Percentiles rank a stretch among this genome's conserved stretches.
phyloP scores from a whole-genome alignment of 139 green algal genomes.

The Micromonas pusilla region DNA sequence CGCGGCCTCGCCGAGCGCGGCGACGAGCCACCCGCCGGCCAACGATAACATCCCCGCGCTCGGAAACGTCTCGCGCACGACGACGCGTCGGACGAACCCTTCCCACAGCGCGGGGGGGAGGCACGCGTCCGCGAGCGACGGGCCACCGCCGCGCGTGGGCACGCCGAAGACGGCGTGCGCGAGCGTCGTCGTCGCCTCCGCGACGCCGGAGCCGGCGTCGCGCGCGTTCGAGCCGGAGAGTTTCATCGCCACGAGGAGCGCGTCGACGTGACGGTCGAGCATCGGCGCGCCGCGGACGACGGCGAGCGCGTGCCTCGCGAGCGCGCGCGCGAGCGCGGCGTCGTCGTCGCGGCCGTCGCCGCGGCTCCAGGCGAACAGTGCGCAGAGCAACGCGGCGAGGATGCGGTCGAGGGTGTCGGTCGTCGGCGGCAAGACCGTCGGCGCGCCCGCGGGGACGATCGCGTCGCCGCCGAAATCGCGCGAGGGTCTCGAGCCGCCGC shows the following conservation, averaged over 20 bases:
- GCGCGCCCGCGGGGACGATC: background rate
- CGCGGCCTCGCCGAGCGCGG: background rate
- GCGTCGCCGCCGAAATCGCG: no score
- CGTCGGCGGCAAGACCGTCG: background rate
- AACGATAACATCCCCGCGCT: background rate
- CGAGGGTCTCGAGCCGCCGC: no score
- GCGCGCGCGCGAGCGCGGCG: background rate
- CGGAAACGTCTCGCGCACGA: background rate
- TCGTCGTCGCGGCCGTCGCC: background rate
- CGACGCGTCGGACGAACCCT: background rate
- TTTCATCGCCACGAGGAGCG: background rate
- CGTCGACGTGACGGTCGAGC: background rate
- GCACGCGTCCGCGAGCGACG: background rate
- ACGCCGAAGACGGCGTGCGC: no score
- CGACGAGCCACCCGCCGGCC: background rate
- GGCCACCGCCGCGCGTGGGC: no score
- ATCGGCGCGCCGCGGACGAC: background rate
- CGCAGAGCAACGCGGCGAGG: background rate
- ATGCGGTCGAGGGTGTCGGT: background rate
- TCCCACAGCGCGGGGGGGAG: background rate
- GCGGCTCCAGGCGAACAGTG: background rate
- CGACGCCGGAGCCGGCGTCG: no score
- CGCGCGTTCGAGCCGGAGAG: no score
- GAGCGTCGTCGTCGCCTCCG: no score
- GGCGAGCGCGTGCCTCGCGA: background rate